Conservation (phyloP, 1,284 basidiomycete species). For the Testicularia cyperi region DNA sequence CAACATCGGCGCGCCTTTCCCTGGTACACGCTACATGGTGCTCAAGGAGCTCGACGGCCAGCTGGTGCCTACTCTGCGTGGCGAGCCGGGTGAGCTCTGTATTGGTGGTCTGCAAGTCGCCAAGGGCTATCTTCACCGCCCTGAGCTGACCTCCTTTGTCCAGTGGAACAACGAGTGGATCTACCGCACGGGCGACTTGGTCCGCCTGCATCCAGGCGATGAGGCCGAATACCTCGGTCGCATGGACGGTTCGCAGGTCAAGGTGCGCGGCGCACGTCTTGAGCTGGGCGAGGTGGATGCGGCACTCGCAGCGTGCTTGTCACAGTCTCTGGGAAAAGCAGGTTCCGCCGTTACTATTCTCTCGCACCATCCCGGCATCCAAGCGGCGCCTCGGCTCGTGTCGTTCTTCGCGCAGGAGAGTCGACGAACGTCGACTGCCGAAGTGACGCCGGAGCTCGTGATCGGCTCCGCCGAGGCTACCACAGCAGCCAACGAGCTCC, state of each 20-base stretch:
- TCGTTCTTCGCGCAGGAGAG: constrained; percentile 29
- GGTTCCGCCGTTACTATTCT: constrained; percentile 33
- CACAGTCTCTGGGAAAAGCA: constrained; percentile 2
- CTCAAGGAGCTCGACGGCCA: constrained; percentile 19
- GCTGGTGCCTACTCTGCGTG: constrained; percentile 36
- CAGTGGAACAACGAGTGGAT: constrained; percentile 14
- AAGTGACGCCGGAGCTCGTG: constrained; percentile 1
- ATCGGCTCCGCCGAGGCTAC: constrained; percentile 4
- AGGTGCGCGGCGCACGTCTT: constrained; percentile 54
- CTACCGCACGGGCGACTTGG: constrained; percentile 56
- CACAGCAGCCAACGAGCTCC: constrained; percentile 4
- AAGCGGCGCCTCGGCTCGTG: constrained; percentile 32
- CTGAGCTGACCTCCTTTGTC: constrained; percentile 33
- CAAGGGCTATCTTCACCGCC: constrained; percentile 40
- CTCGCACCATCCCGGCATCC: constrained; percentile 25
- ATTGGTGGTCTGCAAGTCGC: constrained; percentile 54
- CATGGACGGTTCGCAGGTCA: constrained; percentile 50
- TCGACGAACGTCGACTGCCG: constrained; percentile 4
- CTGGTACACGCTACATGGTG: constrained; percentile 46
- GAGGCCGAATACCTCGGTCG: constrained; percentile 53
- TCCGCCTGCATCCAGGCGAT: constrained; percentile 41
- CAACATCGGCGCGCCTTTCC: constrained; percentile 52
- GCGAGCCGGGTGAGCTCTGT: constrained; percentile 52
- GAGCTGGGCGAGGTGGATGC: constrained; percentile 54
- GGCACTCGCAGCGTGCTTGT: constrained; percentile 10